Conservation (phyloP, 192 early-diverging fungal species). For the Umbelopsis sp. region DNA sequence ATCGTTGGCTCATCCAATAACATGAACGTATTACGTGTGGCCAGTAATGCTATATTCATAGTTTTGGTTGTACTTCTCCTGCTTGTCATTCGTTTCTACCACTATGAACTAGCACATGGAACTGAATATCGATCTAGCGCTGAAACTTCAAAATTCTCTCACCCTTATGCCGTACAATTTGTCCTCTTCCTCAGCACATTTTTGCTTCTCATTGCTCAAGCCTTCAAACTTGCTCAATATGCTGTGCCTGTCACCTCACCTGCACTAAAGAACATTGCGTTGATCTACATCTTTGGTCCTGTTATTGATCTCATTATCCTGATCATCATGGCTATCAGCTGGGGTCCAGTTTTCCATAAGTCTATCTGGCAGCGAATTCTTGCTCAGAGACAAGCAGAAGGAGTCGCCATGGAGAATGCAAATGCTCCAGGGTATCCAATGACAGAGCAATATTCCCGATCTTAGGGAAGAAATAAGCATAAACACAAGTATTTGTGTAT, state of each 20-base stretch:
- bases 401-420: too few species aligned
- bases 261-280: neutral
- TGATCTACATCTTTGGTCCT: conserved; percentile 12
- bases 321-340: neutral
- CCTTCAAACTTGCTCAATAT: conserved; percentile 16
- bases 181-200: neutral
- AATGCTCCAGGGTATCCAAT: neutral
- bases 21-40: neutral
- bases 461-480: too few species aligned
- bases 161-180: neutral
- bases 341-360: conserved; percentile 15
- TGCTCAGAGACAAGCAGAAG: neutral
- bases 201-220: neutral
- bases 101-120: neutral
- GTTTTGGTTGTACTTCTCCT: neutral
- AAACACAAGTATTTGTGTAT: too few species aligned
- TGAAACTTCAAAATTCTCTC: neutral
- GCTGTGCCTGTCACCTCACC: neutral
- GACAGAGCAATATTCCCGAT: neutral
- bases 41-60: neutral
- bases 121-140: neutral
- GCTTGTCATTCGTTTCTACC: neutral
- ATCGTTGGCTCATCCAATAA: neutral
- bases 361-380: neutral
- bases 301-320: conserved; percentile 9